These are phyloP conservation scores for Gossypium gossypioides DNA, from an alignment of 441 rosid genomes.

Conservation along the genomic window DNA sequence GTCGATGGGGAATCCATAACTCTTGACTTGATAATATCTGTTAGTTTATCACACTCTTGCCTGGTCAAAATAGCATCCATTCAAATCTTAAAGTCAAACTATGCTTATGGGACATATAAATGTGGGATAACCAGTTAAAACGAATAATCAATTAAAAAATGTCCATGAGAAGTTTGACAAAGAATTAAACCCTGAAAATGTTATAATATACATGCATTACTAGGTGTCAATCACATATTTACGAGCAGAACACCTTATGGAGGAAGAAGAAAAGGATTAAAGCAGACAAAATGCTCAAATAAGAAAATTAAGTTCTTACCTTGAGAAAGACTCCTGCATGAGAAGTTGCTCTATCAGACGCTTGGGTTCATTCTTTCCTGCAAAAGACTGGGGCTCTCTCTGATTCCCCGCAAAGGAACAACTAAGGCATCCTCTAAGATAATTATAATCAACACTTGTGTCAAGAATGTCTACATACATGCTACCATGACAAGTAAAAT, in stretches of 20 bases:
- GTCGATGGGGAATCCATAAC: constrained; percentile 36
- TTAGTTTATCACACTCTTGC: constrained; percentile 73
- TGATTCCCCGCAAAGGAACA: constrained; percentile 3
- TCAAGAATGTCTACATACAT: not conserved
- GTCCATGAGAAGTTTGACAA: not conserved
- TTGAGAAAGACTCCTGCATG: constrained; percentile 62
- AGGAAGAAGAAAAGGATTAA: not conserved
- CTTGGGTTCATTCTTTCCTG: constrained; percentile 43
- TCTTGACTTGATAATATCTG: constrained; percentile 61
- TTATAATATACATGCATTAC: not conserved
- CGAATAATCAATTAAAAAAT: not conserved
- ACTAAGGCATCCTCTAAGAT: not conserved
- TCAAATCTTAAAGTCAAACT: constrained; percentile 14
- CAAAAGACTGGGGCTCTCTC: constrained; percentile 24
- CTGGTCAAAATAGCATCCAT: constrained; percentile 37
- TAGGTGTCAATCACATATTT: not conserved
- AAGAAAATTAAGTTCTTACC: constrained; percentile 36
- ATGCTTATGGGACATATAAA: not conserved
- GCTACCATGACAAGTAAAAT: not conserved
- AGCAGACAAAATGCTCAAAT: constrained; percentile 5
- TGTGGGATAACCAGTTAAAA: not conserved
- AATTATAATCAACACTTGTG: not conserved
- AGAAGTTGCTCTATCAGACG: constrained; percentile 66
- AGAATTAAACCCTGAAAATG: not conserved
- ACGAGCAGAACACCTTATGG: not conserved